Base-by-base conservation (phyloP, 2,329 filamentous ascomycete genomes). In the Xylogone sp. region DNA sequence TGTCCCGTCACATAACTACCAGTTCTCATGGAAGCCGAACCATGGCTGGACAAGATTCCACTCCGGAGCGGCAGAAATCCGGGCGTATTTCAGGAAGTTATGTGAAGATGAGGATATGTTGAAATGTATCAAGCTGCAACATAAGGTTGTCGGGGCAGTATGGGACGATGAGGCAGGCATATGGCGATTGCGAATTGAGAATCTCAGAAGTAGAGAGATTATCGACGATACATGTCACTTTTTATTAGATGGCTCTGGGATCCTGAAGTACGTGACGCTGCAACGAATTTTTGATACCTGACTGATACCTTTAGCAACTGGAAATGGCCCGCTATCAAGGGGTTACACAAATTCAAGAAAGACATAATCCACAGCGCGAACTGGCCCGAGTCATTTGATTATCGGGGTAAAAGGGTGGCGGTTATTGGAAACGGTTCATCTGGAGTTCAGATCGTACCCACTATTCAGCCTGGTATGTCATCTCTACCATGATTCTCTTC, bases 261-360 rank as follows among this genome's bases (percentile, higher is more conserved):
- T 78, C 19, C 63, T 81, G 44, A 78, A 79, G n/a, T n/a, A n/a
- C n/a, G n/a, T n/a, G n/a, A n/a, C n/a, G n/a, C n/a, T n/a, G n/a
- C n/a, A n/a, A n/a, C n/a, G n/a, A n/a, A n/a, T n/a, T n/a, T n/a
- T n/a, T n/a, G n/a, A n/a, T n/a, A n/a, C n/a, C n/a, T n/a, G n/a
- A n/a, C n/a, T n/a, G n/a, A n/a, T n/a, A n/a, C n/a, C 57, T 74
- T 75, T 18, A 58, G 53, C 31, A 53, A 53, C 21, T 60, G 53
- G 50, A 56, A 56, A 20, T 77, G 70, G 69, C 74, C 75, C 8
- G 64, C 69, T 21, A 72, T 79, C 16, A 62, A 65, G 2, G 77
- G 77, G 3, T 65, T 75, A 8, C 66, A 74, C 20, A 62, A 65
- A 3, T 81, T 78, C 57, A 65, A 72, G 49, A 74, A 74, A 2